These are phyloP conservation scores for Cryomyces antarcticus DNA, from an alignment of 495 filamentous ascomycete species.

Conservation along the genomic window DNA sequence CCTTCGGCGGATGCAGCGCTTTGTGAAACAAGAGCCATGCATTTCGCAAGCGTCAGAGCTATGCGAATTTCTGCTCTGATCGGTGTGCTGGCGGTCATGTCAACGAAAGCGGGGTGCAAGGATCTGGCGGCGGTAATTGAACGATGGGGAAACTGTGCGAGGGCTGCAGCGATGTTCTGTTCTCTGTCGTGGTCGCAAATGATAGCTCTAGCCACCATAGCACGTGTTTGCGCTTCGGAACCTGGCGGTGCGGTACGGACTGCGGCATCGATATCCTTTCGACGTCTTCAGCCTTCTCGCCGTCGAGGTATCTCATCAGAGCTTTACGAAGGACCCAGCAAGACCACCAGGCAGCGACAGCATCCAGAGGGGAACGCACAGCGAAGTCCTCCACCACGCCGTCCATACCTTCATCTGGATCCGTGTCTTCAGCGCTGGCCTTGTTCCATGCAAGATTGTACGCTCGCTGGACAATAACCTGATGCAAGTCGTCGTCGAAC, in stretches of 20 bases:
- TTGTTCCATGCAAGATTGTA: constrained; percentile 84
- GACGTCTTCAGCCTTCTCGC: constrained; percentile 24
- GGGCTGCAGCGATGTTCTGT: constrained; percentile 32
- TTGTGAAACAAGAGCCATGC: constrained; percentile 36
- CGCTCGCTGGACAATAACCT: constrained; percentile 60
- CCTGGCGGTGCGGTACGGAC: constrained; percentile 57
- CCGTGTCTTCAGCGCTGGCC: constrained; percentile 42
- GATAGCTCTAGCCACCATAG: constrained; percentile 51
- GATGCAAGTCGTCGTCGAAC: constrained; percentile 58
- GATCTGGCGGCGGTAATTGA: neutral
- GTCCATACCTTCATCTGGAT: constrained; percentile 53
- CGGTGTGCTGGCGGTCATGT: constrained; percentile 12
- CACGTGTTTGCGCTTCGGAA: constrained; percentile 54
- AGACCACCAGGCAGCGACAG: constrained; percentile 79
- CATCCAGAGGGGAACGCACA: constrained; percentile 75
- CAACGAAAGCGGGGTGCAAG: constrained; percentile 6
- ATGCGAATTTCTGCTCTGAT: constrained; percentile 43
- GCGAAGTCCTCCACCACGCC: constrained; percentile 69
- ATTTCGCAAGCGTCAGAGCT: constrained; percentile 65
- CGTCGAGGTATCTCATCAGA: constrained; percentile 26
- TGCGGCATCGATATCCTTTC: constrained; percentile 44
- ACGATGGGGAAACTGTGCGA: constrained; percentile 29
- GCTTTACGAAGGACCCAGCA: constrained; percentile 51
- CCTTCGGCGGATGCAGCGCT: constrained; percentile 3
- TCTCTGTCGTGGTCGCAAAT: constrained; percentile 32